Percentiles rank a stretch among this genome's conserved stretches.
These are phyloP conservation scores for Osmanthus fragrans DNA, from an alignment of 257 asterid genomes.

Conservation along the genomic window DNA sequence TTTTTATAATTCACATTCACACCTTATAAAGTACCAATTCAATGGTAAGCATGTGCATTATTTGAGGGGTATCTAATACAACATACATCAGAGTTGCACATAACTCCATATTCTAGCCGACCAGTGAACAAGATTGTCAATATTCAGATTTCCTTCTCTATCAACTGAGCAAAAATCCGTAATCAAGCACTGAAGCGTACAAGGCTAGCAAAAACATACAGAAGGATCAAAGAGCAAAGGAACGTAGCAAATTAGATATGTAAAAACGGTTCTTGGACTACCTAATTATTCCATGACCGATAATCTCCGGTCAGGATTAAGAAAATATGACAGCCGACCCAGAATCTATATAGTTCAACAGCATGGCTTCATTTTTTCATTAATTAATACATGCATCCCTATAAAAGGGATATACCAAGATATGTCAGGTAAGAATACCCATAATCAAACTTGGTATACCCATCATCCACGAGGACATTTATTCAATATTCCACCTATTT, in stretches of 20 bases:
- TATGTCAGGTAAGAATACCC: not conserved
- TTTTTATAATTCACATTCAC: not conserved
- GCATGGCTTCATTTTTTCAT: not conserved
- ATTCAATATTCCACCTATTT: not conserved
- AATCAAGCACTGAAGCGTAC: not conserved
- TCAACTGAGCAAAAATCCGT: not conserved
- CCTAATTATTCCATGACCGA: not conserved
- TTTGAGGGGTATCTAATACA: not conserved
- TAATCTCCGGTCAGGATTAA: not conserved
- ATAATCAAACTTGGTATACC: no score
- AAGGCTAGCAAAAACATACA: not conserved
- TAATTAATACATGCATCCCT: not conserved
- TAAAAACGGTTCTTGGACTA: not conserved
- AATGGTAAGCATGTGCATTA: not conserved
- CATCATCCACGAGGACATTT: not conserved
- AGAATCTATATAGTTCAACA: not conserved
- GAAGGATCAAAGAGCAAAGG: not conserved
- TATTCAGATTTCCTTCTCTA: not conserved
- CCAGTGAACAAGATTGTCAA: not conserved
- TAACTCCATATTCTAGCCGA: not conserved
- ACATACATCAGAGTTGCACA: not conserved
- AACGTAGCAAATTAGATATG: not conserved
- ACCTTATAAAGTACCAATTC: not conserved
- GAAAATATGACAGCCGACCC: not conserved
- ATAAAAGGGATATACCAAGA: not conserved